Evolutionary conservation across 2,329 filamentous ascomycete genomes (phyloP), one percentile per base, ranked within the genome.

Genomic region (Claviceps maximensis): DNA sequence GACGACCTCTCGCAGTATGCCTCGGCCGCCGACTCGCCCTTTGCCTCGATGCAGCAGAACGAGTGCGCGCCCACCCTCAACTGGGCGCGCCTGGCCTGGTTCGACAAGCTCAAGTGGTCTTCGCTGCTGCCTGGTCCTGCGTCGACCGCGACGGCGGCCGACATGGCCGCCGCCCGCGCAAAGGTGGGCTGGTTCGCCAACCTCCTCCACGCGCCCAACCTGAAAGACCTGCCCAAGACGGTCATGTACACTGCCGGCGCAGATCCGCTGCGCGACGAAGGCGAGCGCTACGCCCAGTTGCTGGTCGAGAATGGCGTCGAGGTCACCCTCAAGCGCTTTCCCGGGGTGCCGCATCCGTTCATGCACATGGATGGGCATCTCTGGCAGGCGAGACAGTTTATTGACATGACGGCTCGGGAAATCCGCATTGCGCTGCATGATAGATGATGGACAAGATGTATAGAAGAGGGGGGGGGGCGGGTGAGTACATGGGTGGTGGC

Each of bases 221-320:
- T 67, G 38, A 54, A 48, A 3, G 53, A 61, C n/a, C 58, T 73
- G 12, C 55, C 67, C 23, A 65, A 62, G 52, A 73, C 70, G 1
- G 63, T 72, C 27, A 66, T 73, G 41, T 71, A 67, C 58, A 73
- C 71, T 7, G 71, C 71, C 1, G 68, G 68, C 0, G 69, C 69
- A 36, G 73, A 75, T 56, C 71, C 72, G 2, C 57, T 76, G 51
- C 64, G 74, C 2, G 74, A 76, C 57, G 74, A 76, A 57, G 74
- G 72, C 2, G 73, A 76, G 61, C 68, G 68, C 0, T 76, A 76
- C 55, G 74, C 64, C 0, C 59, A 61, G 56, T 65, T 68, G 57
- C 57, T 76, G 53, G 60, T 72, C 10, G 66, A 70, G 55, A 61
- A 64, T n/a, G 74, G 74, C 2, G 71, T 70, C 54, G 67, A 73